These are phyloP conservation scores for Fusarium sp. DNA, from an alignment of 2,329 filamentous ascomycete species.

Conservation along the genomic window DNA sequence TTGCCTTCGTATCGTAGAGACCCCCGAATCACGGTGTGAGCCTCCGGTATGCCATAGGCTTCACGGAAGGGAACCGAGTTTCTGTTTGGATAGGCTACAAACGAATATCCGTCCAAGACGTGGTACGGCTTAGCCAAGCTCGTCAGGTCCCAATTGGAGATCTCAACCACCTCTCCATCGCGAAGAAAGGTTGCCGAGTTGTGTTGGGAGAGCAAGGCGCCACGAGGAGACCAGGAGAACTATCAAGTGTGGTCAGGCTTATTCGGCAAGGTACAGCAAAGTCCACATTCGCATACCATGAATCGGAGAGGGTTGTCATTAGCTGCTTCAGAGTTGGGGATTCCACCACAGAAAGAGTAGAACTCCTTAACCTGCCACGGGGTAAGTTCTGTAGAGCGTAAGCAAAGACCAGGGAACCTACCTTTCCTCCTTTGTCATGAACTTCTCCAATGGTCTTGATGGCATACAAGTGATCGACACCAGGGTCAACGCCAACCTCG, in stretches of 20 bases:
- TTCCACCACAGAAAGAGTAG: constrained; percentile 75
- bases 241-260: not conserved
- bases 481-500: constrained; percentile 74
- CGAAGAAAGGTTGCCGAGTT: constrained; percentile 75
- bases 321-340: constrained; percentile 67
- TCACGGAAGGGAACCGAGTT: constrained; percentile 75
- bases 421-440: constrained; percentile 74
- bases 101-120: constrained; percentile 67
- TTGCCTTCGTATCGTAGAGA: constrained; percentile 77
- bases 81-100: constrained; percentile 78
- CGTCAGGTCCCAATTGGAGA: constrained; percentile 67
- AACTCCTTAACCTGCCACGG: constrained; percentile 65
- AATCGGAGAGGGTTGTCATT: constrained; percentile 55
- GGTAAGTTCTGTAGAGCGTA: not conserved
- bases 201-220: constrained; percentile 74
- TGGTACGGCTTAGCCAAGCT: constrained; percentile 74
- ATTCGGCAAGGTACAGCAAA: not conserved
- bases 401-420: not conserved
- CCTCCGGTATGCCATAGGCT: constrained; percentile 77
- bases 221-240: constrained; percentile 75
- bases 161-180: constrained; percentile 66
- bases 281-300: not conserved
- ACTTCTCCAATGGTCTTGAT: constrained; percentile 76
- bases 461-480: constrained; percentile 69
- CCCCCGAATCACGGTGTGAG: constrained; percentile 74